Conservation (phyloP, 768 basidiomycete species). For the Kwoniella sp. region DNA sequence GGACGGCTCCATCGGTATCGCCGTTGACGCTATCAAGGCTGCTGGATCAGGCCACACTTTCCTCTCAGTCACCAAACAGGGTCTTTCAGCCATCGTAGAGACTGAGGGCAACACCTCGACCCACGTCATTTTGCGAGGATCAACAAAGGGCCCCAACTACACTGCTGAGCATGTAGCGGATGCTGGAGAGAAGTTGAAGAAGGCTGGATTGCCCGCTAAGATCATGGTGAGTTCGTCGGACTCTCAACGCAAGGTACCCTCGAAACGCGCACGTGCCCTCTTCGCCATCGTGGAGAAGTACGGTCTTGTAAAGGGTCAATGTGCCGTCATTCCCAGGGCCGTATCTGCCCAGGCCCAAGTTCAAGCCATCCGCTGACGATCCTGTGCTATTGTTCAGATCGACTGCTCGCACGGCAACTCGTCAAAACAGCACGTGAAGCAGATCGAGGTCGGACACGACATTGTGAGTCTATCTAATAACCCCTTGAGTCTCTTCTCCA, state of each 20-base stretch:
- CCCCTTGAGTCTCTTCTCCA: too few relatives aligned
- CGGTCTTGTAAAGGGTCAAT: too few relatives aligned
- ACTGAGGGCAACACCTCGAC: slow-evolving; percentile 89
- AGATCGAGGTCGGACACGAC: slow-evolving; percentile 63
- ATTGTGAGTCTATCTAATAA: slow-evolving; percentile 22
- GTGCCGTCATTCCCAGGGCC: background rate
- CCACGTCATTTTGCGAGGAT: slow-evolving; percentile 92
- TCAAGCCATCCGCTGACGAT: too few relatives aligned
- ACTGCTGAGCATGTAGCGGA: slow-evolving; percentile 74
- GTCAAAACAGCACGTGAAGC: slow-evolving; percentile 89
- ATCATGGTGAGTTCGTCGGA: slow-evolving; percentile 71
- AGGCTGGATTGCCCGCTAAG: slow-evolving; percentile 74
- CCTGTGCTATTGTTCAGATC: too few relatives aligned
- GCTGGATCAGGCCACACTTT: slow-evolving; percentile 90
- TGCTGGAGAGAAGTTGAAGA: slow-evolving; percentile 71
- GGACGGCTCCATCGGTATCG: slow-evolving; percentile 86
- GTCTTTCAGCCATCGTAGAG: slow-evolving; percentile 71
- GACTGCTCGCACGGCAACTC: slow-evolving; percentile 82
- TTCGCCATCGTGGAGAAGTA: too few relatives aligned
- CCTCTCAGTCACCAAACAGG: slow-evolving; percentile 95
- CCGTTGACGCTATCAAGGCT: slow-evolving; percentile 92
- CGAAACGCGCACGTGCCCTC: too few relatives aligned
- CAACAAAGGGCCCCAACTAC: slow-evolving; percentile 86
- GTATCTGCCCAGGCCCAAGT: too few relatives aligned
- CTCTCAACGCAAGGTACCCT: background rate